Evolutionary conservation across 148 eudicot genomes (phyloP).

Genomic region (Rheum nobile): DNA sequence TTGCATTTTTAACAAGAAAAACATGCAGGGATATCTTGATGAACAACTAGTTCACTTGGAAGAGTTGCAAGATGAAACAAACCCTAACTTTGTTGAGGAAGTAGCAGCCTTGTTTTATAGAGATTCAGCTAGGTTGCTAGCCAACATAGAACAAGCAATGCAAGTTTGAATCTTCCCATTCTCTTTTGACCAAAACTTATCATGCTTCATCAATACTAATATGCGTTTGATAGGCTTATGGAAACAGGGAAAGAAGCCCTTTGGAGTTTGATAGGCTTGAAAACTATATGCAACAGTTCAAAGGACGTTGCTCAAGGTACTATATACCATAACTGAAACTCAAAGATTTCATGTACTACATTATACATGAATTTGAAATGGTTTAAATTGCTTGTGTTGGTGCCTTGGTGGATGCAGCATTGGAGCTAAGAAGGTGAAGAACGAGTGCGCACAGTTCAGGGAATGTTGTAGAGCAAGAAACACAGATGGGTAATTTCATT

Average conservation of each 20-base stretch:
- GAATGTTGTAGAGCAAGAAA: conserved; percentile 66
- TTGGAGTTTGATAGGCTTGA: conserved; percentile 70
- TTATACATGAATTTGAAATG: background rate
- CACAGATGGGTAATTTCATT: conserved; percentile 57
- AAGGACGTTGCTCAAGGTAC: conserved; percentile 90
- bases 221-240: background rate
- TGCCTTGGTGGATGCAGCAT: conserved; percentile 41
- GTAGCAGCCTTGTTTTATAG: conserved; percentile 70
- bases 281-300: conserved; percentile 75
- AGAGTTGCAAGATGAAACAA: conserved; percentile 84
- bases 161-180: conserved; percentile 10
- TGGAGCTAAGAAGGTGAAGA: conserved; percentile 84
- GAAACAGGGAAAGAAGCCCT: conserved; percentile 54
- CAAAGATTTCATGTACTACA: too few species aligned
- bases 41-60: conserved; percentile 86
- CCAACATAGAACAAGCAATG: conserved; percentile 77
- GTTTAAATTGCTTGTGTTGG: background rate
- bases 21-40: conserved; percentile 77
- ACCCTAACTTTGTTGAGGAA: conserved; percentile 93
- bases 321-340: too few species aligned
- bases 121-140: conserved; percentile 60
- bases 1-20: too few species aligned
- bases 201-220: background rate
- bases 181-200: background rate
- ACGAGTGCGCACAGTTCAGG: conserved; percentile 69